Percentiles rank a stretch among this genome's conserved stretches.
Evolutionary conservation across 495 filamentous ascomycete species (phyloP).

Genomic region (Astrocystis sublimbata): DNA sequence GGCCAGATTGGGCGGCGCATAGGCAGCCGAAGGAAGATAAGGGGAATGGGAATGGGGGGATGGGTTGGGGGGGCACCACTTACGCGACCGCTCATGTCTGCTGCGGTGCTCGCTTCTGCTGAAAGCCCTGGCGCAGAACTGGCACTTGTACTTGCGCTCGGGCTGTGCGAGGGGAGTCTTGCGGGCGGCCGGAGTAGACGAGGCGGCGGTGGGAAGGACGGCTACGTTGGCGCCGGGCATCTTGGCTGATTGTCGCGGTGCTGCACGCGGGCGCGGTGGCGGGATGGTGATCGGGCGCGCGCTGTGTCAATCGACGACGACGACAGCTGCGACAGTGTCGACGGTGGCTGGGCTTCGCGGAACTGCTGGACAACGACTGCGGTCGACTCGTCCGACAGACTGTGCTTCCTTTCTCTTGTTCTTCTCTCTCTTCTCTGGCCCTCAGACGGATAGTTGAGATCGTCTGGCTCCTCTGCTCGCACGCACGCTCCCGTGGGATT

Average conservation of each 20-base stretch:
- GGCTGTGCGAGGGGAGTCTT: constrained; percentile 63
- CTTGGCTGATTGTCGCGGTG: constrained; percentile 52
- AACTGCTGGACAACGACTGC: constrained; percentile 25
- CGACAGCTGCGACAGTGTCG: constrained; percentile 31
- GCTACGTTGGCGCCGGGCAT: constrained; percentile 69
- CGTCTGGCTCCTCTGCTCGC: constrained; percentile 52
- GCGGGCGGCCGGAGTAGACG: constrained; percentile 61
- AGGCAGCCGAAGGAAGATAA: too few relatives aligned
- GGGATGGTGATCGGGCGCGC: constrained; percentile 12
- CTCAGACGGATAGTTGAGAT: constrained; percentile 55
- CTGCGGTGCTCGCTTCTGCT: constrained; percentile 96
- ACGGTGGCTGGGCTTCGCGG: constrained; percentile 13
- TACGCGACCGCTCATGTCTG: constrained; percentile 97
- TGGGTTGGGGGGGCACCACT: constrained; percentile 48
- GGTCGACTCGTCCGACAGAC: constrained; percentile 33
- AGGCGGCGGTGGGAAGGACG: constrained; percentile 54
- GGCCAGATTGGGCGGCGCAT: too few relatives aligned
- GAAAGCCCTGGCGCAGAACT: constrained; percentile 97
- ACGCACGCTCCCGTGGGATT: constrained; percentile 57
- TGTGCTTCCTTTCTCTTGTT: constrained; percentile 22
- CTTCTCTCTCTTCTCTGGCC: too few relatives aligned
- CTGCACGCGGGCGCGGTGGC: constrained; percentile 34
- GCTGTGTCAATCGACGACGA: constrained; percentile 28
- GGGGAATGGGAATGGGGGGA: constrained; percentile 13
- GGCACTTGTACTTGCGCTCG: constrained; percentile 99